Conservation (phyloP, 2,329 filamentous ascomycete genomes). For the Fusarium marasasianum region DNA sequence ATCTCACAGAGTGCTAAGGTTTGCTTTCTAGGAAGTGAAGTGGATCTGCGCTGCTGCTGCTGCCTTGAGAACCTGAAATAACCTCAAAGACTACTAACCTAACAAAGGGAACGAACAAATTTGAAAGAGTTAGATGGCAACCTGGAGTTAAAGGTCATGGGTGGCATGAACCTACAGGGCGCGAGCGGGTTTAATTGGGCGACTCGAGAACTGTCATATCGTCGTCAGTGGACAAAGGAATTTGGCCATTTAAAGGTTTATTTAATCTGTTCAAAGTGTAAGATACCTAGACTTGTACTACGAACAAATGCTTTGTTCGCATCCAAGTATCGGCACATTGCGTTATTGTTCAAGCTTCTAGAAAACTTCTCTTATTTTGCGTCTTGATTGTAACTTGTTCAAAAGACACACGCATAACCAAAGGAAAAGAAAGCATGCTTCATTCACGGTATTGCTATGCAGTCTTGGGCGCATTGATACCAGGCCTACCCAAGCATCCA, state of each 20-base stretch:
- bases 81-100: neutral
- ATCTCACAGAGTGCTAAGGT: neutral
- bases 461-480: neutral
- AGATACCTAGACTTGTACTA: neutral
- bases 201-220: neutral
- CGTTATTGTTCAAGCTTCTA: neutral
- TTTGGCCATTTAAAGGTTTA: neutral
- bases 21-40: constrained; percentile 9
- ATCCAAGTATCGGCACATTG: neutral
- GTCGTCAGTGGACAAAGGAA: neutral
- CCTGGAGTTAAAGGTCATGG: neutral
- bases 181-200: neutral
- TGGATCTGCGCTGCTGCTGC: constrained; percentile 22
- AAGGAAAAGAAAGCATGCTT: neutral
- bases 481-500: neutral
- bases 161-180: neutral
- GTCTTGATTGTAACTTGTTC: neutral
- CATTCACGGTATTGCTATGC: neutral
- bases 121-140: constrained; percentile 17
- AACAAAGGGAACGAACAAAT: neutral
- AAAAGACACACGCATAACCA: neutral
- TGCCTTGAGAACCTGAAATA: constrained; percentile 27
- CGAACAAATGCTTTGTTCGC: neutral
- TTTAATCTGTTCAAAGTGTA: neutral
- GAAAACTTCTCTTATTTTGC: neutral